Evolutionary conservation across 352 stramenopile species (phyloP).

Genomic region (Phytophthora palmivora): DNA sequence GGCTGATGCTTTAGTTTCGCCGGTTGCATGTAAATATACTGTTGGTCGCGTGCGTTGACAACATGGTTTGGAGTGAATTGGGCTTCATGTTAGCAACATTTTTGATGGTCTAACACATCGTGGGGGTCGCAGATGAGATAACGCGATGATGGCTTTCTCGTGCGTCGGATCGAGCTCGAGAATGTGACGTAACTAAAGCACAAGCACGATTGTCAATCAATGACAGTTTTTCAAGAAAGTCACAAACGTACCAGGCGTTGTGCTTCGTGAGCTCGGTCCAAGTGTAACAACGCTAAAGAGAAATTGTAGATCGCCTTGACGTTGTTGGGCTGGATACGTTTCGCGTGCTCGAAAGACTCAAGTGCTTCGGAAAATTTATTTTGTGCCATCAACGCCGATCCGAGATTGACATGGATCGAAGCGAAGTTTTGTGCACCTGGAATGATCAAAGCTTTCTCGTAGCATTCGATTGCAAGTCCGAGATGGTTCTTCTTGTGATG

Average conservation of each 20-base stretch:
- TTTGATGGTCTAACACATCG: background rate
- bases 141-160: constrained; percentile 41
- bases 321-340: constrained; percentile 61
- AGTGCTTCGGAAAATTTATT: constrained; percentile 47
- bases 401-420: constrained; percentile 76
- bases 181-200: constrained; percentile 41
- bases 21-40: constrained; percentile 39
- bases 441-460: constrained; percentile 56
- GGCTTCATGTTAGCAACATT: background rate
- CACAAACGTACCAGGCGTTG: constrained; percentile 36
- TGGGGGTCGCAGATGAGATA: constrained; percentile 31
- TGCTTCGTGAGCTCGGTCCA: constrained; percentile 36
- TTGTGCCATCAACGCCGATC: constrained; percentile 58
- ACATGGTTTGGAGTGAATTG: too few relatives aligned
- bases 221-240: constrained; percentile 12
- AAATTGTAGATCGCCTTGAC: constrained; percentile 68
- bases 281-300: constrained; percentile 56
- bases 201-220: background rate
- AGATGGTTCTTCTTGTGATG: constrained; percentile 64
- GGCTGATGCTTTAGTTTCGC: constrained; percentile 23
- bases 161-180: constrained; percentile 47
- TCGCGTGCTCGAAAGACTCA: constrained; percentile 44
- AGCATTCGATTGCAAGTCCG: constrained; percentile 52
- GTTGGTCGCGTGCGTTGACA: constrained; percentile 23
- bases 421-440: constrained; percentile 51